phyloP scores from a whole-genome alignment of 306 rosid species.

The Prunus davidiana region DNA sequence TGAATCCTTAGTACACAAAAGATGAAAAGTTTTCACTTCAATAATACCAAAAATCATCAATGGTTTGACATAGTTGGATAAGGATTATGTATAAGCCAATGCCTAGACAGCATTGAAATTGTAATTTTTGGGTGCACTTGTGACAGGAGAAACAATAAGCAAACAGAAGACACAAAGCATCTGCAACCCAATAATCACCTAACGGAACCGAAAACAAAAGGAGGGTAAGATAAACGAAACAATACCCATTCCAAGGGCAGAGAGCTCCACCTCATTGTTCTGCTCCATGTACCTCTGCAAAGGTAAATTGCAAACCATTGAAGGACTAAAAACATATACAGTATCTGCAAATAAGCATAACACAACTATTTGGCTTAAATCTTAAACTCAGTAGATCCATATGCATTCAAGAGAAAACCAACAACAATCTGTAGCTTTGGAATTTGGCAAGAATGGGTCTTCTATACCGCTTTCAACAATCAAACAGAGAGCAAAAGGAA shows the following conservation, averaged over 20 bases:
- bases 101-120: not conserved
- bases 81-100: not conserved
- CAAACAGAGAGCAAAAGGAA: not conserved
- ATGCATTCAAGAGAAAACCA: not conserved
- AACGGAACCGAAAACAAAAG: not conserved
- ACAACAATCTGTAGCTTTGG: not conserved
- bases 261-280: conserved; percentile 76
- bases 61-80: not conserved
- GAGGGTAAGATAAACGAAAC: conserved; percentile 6
- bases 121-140: not conserved
- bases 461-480: not conserved
- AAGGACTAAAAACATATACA: not conserved
- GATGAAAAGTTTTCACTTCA: not conserved
- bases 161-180: not conserved
- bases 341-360: not conserved
- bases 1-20: not conserved
- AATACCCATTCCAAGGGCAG: conserved; percentile 83
- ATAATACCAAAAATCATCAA: not conserved
- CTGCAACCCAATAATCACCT: not conserved
- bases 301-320: not conserved
- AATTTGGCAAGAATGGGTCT: not conserved
- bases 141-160: not conserved
- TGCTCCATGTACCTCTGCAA: conserved; percentile 77
- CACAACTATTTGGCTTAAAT: not conserved
- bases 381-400: not conserved